Conservation (phyloP, 2,329 filamentous ascomycete species). For the Ophiocordyceps camponoti-leonardi region DNA sequence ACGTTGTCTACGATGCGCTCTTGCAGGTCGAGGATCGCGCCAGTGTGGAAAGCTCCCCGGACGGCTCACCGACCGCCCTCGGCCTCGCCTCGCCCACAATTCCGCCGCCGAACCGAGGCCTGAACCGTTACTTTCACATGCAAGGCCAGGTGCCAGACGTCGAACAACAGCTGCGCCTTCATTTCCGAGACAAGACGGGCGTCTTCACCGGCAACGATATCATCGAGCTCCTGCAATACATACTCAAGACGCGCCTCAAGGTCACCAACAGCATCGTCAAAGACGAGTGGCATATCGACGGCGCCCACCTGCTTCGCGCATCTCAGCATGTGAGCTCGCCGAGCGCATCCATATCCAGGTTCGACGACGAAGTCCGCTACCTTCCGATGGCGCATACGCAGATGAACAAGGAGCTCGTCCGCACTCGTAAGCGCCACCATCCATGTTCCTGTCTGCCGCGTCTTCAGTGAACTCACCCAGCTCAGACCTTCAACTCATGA, state of each 20-base stretch:
- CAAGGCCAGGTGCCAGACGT: slow-evolving; percentile 2
- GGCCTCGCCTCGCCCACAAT: neutral
- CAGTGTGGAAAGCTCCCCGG: neutral
- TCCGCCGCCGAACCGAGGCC: neutral
- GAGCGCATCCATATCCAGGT: slow-evolving; percentile 7
- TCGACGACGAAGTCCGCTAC: slow-evolving; percentile 19
- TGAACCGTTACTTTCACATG: slow-evolving; percentile 3
- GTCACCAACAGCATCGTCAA: slow-evolving; percentile 12
- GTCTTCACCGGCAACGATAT: slow-evolving; percentile 10
- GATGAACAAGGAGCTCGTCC: slow-evolving; percentile 28
- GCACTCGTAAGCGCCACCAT: slow-evolving; percentile 21
- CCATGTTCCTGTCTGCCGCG: neutral
- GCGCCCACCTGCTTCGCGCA: slow-evolving; percentile 8
- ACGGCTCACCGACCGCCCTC: neutral
- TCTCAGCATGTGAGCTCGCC: slow-evolving; percentile 6
- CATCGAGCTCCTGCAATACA: slow-evolving; percentile 11
- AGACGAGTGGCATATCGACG: slow-evolving; percentile 14
- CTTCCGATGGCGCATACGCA: slow-evolving; percentile 23
- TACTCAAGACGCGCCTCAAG: slow-evolving; percentile 13
- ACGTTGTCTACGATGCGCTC: slow-evolving; percentile 16
- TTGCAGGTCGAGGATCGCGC: slow-evolving; percentile 12
- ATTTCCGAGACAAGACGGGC: slow-evolving; percentile 10
- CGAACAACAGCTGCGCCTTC: slow-evolving; percentile 8
- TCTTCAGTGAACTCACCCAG: neutral
- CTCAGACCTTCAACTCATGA: slow-evolving; percentile 29